A percentile compares a stretch with the other conserved stretches of the same genome.
These are phyloP conservation scores for Fusarium duplospermum DNA, from an alignment of 2,329 filamentous ascomycete species.

Conservation along the genomic window DNA sequence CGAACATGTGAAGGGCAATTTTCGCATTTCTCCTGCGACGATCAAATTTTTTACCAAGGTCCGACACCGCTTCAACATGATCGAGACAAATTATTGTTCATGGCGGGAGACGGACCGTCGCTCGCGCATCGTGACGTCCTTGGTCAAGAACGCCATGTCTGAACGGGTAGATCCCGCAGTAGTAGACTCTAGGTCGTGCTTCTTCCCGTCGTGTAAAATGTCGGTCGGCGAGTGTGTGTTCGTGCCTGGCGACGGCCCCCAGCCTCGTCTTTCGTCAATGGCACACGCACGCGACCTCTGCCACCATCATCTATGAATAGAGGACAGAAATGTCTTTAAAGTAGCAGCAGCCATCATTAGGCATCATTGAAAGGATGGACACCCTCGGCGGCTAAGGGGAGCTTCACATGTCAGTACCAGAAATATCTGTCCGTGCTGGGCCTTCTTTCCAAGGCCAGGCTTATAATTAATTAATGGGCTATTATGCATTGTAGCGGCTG, in stretches of 20 bases:
- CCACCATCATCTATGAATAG: conserved; percentile 16
- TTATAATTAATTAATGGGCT: neutral
- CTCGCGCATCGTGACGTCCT: neutral
- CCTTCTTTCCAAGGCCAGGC: neutral
- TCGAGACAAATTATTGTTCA: neutral
- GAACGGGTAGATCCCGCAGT: neutral
- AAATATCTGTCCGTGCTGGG: neutral
- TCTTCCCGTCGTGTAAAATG: neutral
- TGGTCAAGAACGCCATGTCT: neutral
- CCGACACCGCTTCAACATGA: conserved; percentile 10
- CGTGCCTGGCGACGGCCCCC: conserved; percentile 28
- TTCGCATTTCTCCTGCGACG: conserved; percentile 9
- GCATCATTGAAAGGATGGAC: neutral
- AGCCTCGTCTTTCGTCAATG: conserved; percentile 3
- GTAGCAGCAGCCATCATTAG: neutral
- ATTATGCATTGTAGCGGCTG: neutral
- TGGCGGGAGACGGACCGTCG: neutral
- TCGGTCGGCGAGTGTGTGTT: neutral
- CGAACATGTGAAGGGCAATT: conserved; percentile 32
- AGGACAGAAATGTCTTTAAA: neutral
- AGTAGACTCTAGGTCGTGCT: neutral
- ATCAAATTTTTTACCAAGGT: neutral
- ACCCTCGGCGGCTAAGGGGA: neutral
- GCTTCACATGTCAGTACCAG: conserved; percentile 28
- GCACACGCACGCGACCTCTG: conserved; percentile 17